Base-by-base conservation (phyloP, 2,329 filamentous ascomycete genomes). In the Tolypocladium capitatum region DNA sequence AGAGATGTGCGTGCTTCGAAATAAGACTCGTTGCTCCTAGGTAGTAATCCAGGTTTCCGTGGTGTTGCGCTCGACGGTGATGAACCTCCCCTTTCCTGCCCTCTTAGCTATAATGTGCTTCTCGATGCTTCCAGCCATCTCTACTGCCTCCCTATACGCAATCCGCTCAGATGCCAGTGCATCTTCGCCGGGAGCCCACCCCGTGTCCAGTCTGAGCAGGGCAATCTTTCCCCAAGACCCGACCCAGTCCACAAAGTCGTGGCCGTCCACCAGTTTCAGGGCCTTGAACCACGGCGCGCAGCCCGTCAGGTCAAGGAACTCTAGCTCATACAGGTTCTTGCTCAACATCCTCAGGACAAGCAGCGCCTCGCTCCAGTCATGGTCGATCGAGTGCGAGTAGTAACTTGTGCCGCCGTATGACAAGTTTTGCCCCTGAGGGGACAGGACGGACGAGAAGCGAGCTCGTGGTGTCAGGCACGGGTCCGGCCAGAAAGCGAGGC, bases 301-400 rank as follows among this genome's bases (percentile, higher is more conserved):
- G 1, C 79, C 80, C 0, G 75, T 80, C 35, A 83, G 60, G 55
- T 82, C 78, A 8, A 83, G 66, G 45, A 76, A 78, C 57, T 81
- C 77, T 2, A 83, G 67, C 18, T 72, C 62, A 55, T 82, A 82
- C 8, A 80, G 63, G 20, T 62, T 64, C 51, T 67, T 69, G 59
- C 75, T 76, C 13, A 83, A 63, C 51, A 72, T 69, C 45, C 72
- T 70, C 44, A 83, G 61, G 2, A 82, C 61, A 18, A 76, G 59
- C 5, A 80, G 68, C 0, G 77, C 75, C 58, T 82, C 79, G 27
- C 69, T 70, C 73, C 74, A 82, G 60, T 82, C 77, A 34, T 71
- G 63, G 53, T 81, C 77, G 4, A 80, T 62, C 1, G 65, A 67
- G 53, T 80, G 76, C 20, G 76, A 79, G 60, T 82, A 81, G 9